Evolutionary conservation across 2,329 filamentous ascomycete species (phyloP), one percentile per base, ranked within the genome.

Genomic region (Karstenula rhodostoma): DNA sequence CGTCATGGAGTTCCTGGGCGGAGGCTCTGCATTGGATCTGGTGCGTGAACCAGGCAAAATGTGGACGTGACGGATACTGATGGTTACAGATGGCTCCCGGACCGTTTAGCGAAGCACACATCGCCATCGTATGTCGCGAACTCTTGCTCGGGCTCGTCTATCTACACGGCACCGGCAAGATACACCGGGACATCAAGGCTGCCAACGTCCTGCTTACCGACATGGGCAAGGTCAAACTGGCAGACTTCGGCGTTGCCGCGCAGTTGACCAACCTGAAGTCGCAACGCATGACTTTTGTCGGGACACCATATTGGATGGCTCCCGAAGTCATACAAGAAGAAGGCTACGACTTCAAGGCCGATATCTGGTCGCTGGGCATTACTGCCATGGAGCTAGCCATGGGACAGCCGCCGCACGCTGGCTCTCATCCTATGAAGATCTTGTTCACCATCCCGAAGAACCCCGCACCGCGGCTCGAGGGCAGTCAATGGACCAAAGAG

Each of bases 291-390:
- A 99, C 95, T 0, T 98, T 99, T 73, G 95, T 99, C 22, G 95
- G 95, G 22, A 98, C 94, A 0, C 95, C 95, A 0, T 98, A 97
- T 78, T 98, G 95, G 95, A 98, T 98, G 94, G 94, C 95, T 1
- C 94, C 94, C 8, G 94, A 98, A 80, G 94, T 98, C 54, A 98
- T 98, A 77, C 96, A 97, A 80, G 94, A 98, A 79, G 95, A 93
- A 58, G 94, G 94, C 50, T 97, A 98, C 81, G 94, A 97, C 78
- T 93, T 96, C 81, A 97, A 97, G 81, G 94, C 94, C 47, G 94
- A 98, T 75, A 96, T 98, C 59, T 98, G 94, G 94, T 97, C 94
- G 0, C 82, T 98, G 19, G 94, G 94, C 40, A 97, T 97, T 74
- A 97, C 94, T 0, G 94, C 94, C 1, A 87, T 98, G 56, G 94